Evolutionary conservation across 331 rosid species (phyloP).

Genomic region (Spiraea crenata): DNA sequence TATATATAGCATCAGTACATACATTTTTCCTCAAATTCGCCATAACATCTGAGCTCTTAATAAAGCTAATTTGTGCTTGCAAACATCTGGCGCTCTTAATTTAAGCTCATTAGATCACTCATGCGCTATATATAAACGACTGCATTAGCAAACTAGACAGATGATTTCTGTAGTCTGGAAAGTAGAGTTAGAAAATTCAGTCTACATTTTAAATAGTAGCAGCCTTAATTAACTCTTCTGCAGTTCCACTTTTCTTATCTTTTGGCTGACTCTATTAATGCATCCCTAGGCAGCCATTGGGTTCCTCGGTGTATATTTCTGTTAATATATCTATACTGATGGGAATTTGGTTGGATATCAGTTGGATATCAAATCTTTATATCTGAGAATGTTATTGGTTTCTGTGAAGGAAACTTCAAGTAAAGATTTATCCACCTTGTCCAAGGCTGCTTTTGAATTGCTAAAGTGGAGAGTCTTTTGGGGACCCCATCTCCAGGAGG

Average conservation of each 20-base stretch:
- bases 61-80: neutral
- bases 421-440: conserved; percentile 92
- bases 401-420: conserved; percentile 85
- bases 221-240: neutral
- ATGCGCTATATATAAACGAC: no score
- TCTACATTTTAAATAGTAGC: neutral
- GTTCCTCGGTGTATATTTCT: neutral
- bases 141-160: no score
- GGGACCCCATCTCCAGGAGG: conserved; percentile 79
- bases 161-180: neutral
- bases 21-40: neutral
- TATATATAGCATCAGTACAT: neutral
- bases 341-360: conserved; percentile 7
- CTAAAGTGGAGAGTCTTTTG: conserved; percentile 91
- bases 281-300: neutral
- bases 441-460: conserved; percentile 85
- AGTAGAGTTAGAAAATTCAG: neutral
- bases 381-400: conserved; percentile 33
- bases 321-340: neutral
- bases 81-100: neutral
- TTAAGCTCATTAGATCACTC: neutral
- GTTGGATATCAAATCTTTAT: neutral
- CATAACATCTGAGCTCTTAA: neutral
- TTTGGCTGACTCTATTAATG: no score
- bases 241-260: neutral